Evolutionary conservation across 768 basidiomycete species (phyloP).

Genomic region (Pleurotus ostreatus): DNA sequence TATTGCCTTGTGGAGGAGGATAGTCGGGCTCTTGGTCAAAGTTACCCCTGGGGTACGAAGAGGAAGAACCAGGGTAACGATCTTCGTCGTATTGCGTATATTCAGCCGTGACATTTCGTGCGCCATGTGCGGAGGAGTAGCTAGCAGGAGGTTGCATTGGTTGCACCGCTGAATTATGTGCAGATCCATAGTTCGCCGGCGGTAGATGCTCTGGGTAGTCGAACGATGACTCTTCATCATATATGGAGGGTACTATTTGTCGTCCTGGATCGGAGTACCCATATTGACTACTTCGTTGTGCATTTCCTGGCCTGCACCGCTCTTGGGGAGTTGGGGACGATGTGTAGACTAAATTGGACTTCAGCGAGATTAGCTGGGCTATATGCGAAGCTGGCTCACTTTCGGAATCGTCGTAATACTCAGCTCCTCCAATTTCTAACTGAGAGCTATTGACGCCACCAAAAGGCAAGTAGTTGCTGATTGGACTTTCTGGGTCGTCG

Average conservation of each 20-base stretch:
- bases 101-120: not conserved
- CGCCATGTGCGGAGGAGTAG: too few relatives aligned
- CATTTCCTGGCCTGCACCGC: not conserved
- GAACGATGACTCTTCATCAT: not conserved
- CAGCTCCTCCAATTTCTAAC: not conserved
- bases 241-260: not conserved
- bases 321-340: not conserved
- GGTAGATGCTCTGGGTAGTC: not conserved
- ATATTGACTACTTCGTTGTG: not conserved
- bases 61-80: not conserved
- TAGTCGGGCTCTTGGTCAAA: too few relatives aligned
- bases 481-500: not conserved
- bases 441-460: not conserved
- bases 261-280: not conserved
- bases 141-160: too few relatives aligned
- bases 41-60: too few relatives aligned
- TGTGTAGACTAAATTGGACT: not conserved
- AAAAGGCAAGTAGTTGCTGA: not conserved
- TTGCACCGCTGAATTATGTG: not conserved
- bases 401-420: conserved; percentile 4
- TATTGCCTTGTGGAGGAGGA: conserved; percentile 10
- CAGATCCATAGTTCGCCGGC: too few relatives aligned
- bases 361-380: too few relatives aligned
- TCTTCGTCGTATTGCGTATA: not conserved
- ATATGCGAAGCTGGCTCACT: not conserved